Evolutionary conservation across 768 basidiomycete species (phyloP).

Genomic region (Lentinula lateritia): DNA sequence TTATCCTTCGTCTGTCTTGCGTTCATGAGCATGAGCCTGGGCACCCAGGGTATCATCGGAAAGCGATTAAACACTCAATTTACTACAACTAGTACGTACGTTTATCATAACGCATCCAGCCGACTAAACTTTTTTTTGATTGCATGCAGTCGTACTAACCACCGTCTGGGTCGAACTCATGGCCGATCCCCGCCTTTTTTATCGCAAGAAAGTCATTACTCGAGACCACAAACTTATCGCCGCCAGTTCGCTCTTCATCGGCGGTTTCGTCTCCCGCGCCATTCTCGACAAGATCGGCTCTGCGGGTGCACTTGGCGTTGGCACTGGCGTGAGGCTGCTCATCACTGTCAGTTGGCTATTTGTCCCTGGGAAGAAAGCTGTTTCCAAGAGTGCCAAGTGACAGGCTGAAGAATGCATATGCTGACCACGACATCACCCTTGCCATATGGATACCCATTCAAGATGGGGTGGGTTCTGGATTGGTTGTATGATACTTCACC

Average conservation of each 20-base stretch:
- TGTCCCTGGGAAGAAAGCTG: constrained; percentile 33
- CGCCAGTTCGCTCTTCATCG: constrained; percentile 64
- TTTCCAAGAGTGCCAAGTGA: neutral
- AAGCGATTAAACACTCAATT: constrained; percentile 79
- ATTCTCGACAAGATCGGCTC: constrained; percentile 56
- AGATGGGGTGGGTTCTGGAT: no score
- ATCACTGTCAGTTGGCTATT: constrained; percentile 64
- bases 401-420: neutral
- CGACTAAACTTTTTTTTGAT: neutral
- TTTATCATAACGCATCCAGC: neutral
- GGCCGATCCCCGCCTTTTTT: constrained; percentile 74
- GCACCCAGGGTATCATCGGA: constrained; percentile 82
- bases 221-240: constrained; percentile 73
- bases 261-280: constrained; percentile 64
- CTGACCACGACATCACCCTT: neutral
- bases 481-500: no score
- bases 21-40: constrained; percentile 78
- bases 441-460: neutral
- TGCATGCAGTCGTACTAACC: constrained; percentile 64
- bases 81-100: constrained; percentile 61
- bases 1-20: constrained; percentile 67
- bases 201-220: constrained; percentile 42
- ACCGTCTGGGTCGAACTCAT: constrained; percentile 87
- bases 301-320: constrained; percentile 62
- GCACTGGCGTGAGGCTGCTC: constrained; percentile 54